Evolutionary conservation across 106 monocot species (phyloP).

Genomic region (Dioscorea zingiberensis): DNA sequence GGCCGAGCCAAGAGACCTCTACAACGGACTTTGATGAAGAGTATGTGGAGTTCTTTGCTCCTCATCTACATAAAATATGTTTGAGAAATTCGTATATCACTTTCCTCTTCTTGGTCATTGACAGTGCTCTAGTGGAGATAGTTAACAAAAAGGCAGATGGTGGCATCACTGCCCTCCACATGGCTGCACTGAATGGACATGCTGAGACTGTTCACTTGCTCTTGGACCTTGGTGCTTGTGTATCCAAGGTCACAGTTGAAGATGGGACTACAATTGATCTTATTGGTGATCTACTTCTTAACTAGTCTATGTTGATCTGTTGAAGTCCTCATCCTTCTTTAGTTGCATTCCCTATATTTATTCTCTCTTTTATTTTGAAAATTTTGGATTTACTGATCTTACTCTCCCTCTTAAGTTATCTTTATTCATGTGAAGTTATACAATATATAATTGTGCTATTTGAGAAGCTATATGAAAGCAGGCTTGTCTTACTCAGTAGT

Average conservation of each 20-base stretch:
- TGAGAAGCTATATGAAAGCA: too few relatives aligned
- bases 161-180: constrained; percentile 93
- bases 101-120: constrained; percentile 13
- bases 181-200: constrained; percentile 94
- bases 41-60: constrained; percentile 13
- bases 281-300: constrained; percentile 45
- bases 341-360: neutral
- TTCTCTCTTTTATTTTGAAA: neutral
- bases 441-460: too few relatives aligned
- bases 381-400: too few relatives aligned
- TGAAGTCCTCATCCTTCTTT: neutral
- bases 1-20: constrained; percentile 22
- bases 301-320: neutral
- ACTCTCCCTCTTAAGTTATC: too few relatives aligned
- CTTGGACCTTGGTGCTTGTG: constrained; percentile 81
- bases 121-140: constrained; percentile 50
- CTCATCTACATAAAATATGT: neutral
- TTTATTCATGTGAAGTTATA: too few relatives aligned
- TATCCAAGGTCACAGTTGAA: constrained; percentile 66
- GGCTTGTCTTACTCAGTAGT: too few relatives aligned
- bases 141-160: constrained; percentile 88
- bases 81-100: neutral
- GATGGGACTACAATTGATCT: constrained; percentile 92
- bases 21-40: constrained; percentile 50
- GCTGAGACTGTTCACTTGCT: constrained; percentile 72